Conservation (phyloP, 148 eudicot species). For the Drosera capensis region DNA sequence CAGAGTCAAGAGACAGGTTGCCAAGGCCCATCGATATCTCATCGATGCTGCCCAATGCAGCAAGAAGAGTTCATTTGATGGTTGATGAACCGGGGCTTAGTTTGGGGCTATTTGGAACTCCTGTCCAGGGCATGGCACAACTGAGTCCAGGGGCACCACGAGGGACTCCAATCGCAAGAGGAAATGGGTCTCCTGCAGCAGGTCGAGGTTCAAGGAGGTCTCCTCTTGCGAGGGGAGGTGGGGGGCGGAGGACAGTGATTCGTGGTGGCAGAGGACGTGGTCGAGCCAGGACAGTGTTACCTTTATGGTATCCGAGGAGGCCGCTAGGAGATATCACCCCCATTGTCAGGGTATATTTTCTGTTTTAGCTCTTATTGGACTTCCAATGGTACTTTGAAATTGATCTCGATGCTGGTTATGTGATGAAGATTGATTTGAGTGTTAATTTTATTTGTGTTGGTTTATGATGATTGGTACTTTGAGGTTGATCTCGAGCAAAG, state of each 20-base stretch:
- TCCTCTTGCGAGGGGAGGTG: constrained; percentile 12
- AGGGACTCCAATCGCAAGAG: not conserved
- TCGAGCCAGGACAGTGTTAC: constrained; percentile 19
- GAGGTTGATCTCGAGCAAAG: too few species aligned
- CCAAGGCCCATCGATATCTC: constrained; percentile 43
- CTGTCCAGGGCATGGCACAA: constrained; percentile 5
- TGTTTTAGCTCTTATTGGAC: not conserved
- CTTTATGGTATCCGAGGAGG: constrained; percentile 61
- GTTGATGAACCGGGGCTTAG: constrained; percentile 25
- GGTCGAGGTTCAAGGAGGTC: constrained; percentile 11
- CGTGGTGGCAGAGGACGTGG: constrained; percentile 17
- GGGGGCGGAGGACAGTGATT: constrained; percentile 3
- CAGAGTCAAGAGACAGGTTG: constrained; percentile 50
- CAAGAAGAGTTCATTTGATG: constrained; percentile 18
- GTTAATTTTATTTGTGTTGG: too few species aligned
- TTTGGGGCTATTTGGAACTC: constrained; percentile 13
- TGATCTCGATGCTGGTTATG: not conserved
- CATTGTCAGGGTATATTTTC: constrained; percentile 34
- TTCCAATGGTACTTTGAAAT: not conserved
- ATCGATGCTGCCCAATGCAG: constrained; percentile 12
- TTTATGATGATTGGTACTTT: too few species aligned
- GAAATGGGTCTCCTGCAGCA: constrained; percentile 1
- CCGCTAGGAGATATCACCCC: constrained; percentile 50
- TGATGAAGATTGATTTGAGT: not conserved
- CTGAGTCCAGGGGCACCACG: not conserved